Evolutionary conservation across 179 eudicot species (phyloP).

Genomic region (Silene coronaria): DNA sequence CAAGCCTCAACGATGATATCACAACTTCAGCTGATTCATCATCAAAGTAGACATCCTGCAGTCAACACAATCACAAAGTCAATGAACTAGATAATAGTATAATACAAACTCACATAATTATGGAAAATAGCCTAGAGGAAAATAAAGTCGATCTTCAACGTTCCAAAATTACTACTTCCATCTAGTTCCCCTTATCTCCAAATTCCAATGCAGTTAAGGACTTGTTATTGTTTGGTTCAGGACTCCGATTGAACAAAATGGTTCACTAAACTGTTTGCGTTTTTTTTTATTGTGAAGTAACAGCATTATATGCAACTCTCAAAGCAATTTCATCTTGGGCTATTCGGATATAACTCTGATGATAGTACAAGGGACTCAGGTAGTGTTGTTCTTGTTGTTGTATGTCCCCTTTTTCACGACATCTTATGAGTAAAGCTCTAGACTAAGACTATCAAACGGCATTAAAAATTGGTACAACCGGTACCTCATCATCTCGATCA

Average conservation of each 20-base stretch:
- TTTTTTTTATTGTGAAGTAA: too few species aligned
- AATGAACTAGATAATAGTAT: conserved; percentile 4
- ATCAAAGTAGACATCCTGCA: conserved; percentile 92
- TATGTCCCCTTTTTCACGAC: neutral
- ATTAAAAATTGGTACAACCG: conserved; percentile 11
- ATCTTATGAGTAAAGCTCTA: neutral
- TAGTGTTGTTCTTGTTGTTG: too few species aligned
- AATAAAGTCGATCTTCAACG: neutral
- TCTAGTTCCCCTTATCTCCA: neutral
- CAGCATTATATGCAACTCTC: too few species aligned
- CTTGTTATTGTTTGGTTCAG: too few species aligned
- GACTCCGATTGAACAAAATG: too few species aligned
- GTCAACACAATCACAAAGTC: conserved; percentile 14
- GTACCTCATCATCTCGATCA: conserved; percentile 88
- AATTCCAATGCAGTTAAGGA: too few species aligned
- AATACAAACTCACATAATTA: neutral
- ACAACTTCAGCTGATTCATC: conserved; percentile 99
- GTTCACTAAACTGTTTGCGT: too few species aligned
- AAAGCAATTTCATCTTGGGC: too few species aligned
- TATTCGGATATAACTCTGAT: too few species aligned
- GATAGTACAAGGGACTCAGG: too few species aligned
- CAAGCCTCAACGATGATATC: conserved; percentile 88
- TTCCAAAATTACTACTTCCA: neutral
- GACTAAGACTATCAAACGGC: neutral
- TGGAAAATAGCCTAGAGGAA: neutral